phyloP scores from a whole-genome alignment of 768 basidiomycete species.

The Suillus bovinus region DNA sequence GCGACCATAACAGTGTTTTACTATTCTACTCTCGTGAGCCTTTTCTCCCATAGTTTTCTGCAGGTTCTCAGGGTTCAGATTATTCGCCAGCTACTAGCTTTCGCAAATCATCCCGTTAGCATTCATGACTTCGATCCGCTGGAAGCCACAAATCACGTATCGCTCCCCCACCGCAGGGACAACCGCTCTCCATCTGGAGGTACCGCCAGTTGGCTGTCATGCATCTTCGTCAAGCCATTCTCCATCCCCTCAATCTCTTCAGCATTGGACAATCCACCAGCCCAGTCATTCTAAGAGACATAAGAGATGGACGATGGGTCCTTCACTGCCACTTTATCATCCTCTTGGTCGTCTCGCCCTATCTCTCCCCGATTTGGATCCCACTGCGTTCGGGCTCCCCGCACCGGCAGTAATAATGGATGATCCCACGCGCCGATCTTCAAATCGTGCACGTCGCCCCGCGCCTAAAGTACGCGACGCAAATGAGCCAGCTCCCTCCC shows the following conservation, averaged over 20 bases:
- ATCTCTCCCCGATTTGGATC: constrained; percentile 66
- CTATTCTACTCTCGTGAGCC: not conserved
- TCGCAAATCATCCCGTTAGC: not conserved
- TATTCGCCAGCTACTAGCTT: not conserved
- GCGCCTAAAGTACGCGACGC: constrained; percentile 52
- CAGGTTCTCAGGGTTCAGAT: not conserved
- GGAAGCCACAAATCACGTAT: constrained; percentile 60
- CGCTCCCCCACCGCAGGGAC: constrained; percentile 51
- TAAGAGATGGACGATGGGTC: constrained; percentile 28
- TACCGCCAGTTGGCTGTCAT: constrained; percentile 14
- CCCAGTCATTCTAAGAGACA: constrained; percentile 15
- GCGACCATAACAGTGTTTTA: not conserved
- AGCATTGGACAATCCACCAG: constrained; percentile 12
- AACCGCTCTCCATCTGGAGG: constrained; percentile 24
- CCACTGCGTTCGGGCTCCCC: constrained; percentile 56
- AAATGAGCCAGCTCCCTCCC: constrained; percentile 37
- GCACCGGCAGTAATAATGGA: constrained; percentile 42
- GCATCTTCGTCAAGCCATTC: constrained; percentile 20
- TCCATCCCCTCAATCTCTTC: constrained; percentile 14
- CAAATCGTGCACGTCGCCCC: constrained; percentile 47
- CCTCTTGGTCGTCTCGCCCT: constrained; percentile 62
- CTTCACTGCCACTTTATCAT: constrained; percentile 65
- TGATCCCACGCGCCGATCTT: constrained; percentile 43
- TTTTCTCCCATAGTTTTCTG: not conserved
- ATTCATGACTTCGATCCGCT: constrained; percentile 36